Conservation (phyloP, 225 moss, liverwort and hornwort species). For the Marchantia paleacea region DNA sequence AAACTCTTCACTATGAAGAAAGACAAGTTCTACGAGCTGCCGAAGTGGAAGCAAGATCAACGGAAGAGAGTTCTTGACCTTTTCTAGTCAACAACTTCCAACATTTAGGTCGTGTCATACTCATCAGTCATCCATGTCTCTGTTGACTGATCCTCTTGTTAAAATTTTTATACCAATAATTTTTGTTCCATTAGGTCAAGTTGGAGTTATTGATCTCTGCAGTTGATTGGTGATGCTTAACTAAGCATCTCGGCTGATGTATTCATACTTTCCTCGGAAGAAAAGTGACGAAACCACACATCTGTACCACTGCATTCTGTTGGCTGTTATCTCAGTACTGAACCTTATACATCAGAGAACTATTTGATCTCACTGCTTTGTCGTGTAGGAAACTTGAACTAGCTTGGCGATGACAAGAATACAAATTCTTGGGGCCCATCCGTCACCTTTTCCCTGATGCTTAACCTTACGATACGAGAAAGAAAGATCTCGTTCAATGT, state of each 20-base stretch:
- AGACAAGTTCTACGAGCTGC: constrained; percentile 75
- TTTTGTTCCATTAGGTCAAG: constrained; percentile 24
- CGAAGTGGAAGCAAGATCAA: constrained; percentile 97
- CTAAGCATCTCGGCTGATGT: constrained; percentile 25
- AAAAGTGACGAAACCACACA: constrained; percentile 6
- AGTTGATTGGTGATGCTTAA: constrained; percentile 17
- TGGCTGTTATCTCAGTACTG: constrained; percentile 14
- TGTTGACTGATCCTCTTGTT: constrained; percentile 13
- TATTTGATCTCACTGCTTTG: constrained; percentile 22
- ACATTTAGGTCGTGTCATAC: constrained; percentile 8
- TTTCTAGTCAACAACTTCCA: constrained; percentile 45
- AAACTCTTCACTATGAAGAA: constrained; percentile 71
- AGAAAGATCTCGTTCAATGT: neutral
- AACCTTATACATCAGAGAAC: constrained; percentile 15
- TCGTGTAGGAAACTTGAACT: constrained; percentile 20
- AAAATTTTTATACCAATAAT: constrained; percentile 5
- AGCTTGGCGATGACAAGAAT: constrained; percentile 13
- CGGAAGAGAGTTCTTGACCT: constrained; percentile 74
- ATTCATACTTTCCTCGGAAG: constrained; percentile 17
- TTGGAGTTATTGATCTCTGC: constrained; percentile 6
- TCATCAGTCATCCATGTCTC: constrained; percentile 6
- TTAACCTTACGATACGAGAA: constrained; percentile 3
- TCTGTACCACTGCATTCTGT: constrained; percentile 19
- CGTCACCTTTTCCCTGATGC: constrained; percentile 9
- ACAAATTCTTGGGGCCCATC: neutral